These are phyloP conservation scores for Magnaporthiopsis rhizophila DNA, from an alignment of 2,329 filamentous ascomycete species.

Conservation along the genomic window DNA sequence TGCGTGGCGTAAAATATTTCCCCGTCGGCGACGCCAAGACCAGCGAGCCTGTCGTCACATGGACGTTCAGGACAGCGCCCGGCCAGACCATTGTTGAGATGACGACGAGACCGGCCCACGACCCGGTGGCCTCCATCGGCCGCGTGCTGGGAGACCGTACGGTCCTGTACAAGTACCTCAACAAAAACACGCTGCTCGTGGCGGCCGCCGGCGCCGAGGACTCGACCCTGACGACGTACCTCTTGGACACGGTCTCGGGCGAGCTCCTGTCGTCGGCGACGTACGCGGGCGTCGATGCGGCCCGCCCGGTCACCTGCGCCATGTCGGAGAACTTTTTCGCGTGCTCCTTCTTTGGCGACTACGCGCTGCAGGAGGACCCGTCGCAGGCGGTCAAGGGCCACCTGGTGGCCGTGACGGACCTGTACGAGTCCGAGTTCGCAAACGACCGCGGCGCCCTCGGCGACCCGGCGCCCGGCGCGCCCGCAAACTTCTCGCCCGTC, in stretches of 20 bases:
- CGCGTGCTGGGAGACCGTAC: slow-evolving; percentile 84
- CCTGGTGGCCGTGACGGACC: slow-evolving; percentile 76
- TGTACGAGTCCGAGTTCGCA: slow-evolving; percentile 76
- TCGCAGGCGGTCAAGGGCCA: slow-evolving; percentile 67
- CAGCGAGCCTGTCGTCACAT: slow-evolving; percentile 27
- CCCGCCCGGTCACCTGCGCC: slow-evolving; percentile 65
- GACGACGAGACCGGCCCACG: slow-evolving; percentile 61
- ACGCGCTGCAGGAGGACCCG: slow-evolving; percentile 45
- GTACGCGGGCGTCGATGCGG: slow-evolving; percentile 66
- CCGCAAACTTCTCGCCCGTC: slow-evolving; percentile 70
- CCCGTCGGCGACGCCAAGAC: slow-evolving; percentile 6
- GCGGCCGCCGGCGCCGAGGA: slow-evolving; percentile 55
- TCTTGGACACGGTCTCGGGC: slow-evolving; percentile 82
- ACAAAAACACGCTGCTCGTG: slow-evolving; percentile 74
- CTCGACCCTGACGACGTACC: slow-evolving; percentile 60
- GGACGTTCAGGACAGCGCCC: slow-evolving; percentile 63
- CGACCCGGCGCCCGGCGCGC: slow-evolving; percentile 33
- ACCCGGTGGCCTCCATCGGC: slow-evolving; percentile 90
- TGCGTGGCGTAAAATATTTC: slow-evolving; percentile 49
- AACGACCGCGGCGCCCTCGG: slow-evolving; percentile 80
- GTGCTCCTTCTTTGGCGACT: slow-evolving; percentile 68
- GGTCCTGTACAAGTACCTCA: slow-evolving; percentile 97
- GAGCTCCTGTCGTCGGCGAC: slow-evolving; percentile 64
- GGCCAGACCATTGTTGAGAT: slow-evolving; percentile 63
- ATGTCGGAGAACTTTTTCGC: slow-evolving; percentile 94